Evolutionary conservation across 805 yeast species (phyloP).

Genomic region (Wickerhamomyces sydowiorum): DNA sequence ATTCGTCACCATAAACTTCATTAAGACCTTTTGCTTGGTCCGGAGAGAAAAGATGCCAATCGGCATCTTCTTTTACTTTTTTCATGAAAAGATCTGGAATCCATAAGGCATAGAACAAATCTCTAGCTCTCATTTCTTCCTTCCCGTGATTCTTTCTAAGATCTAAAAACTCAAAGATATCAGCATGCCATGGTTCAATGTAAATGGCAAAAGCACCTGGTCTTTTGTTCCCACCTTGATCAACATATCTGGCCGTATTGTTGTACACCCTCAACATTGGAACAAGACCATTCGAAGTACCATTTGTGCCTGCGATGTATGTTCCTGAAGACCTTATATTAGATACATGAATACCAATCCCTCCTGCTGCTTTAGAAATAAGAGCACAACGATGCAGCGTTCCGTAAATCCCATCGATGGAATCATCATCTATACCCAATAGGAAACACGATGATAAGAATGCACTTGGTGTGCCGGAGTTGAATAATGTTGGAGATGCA

Average conservation of each 20-base stretch:
- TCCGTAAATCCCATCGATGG: constrained; percentile 91
- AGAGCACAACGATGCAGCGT: constrained; percentile 85
- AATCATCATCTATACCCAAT: constrained; percentile 87
- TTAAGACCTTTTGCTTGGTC: constrained; percentile 81
- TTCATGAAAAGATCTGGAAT: constrained; percentile 92
- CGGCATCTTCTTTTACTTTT: constrained; percentile 69
- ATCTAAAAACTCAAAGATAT: constrained; percentile 80
- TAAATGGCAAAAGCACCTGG: constrained; percentile 97
- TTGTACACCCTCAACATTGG: constrained; percentile 96
- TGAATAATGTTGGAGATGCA: constrained; percentile 95
- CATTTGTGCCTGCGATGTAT: constrained; percentile 87
- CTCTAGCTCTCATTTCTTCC: constrained; percentile 91
- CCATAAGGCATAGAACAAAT: constrained; percentile 91
- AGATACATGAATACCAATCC: constrained; percentile 86
- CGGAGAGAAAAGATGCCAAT: constrained; percentile 91
- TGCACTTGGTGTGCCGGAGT: constrained; percentile 83
- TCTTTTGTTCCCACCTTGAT: constrained; percentile 97
- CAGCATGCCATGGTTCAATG: constrained; percentile 97
- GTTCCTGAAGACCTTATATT: constrained; percentile 89
- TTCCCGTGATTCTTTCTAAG: constrained; percentile 92
- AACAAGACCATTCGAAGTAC: constrained; percentile 85
- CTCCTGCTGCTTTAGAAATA: constrained; percentile 94
- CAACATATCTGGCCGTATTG: constrained; percentile 95
- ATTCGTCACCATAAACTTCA: constrained; percentile 83
- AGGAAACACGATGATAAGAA: constrained; percentile 91